Percentiles rank a stretch among this genome's conserved stretches.
Evolutionary conservation across 2,329 filamentous ascomycete species (phyloP).

Genomic region (Coniochaeta sp.): DNA sequence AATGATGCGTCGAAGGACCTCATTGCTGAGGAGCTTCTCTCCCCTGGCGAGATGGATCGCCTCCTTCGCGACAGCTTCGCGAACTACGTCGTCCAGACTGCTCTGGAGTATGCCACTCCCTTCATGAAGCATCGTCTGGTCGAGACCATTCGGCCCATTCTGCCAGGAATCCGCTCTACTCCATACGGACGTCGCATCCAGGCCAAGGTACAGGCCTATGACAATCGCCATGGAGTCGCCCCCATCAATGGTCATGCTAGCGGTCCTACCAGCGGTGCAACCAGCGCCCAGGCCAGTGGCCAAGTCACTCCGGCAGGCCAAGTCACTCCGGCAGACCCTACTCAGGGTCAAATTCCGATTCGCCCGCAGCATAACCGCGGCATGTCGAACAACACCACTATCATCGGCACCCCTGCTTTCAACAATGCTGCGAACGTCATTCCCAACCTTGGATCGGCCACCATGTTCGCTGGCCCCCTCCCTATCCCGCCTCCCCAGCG

Average conservation of each 20-base stretch:
- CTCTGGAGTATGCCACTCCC: slow-evolving; percentile 74
- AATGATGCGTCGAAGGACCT: slow-evolving; percentile 66
- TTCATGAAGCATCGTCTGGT: slow-evolving; percentile 69
- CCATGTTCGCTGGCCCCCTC: slow-evolving; percentile 10
- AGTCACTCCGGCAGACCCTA: slow-evolving; percentile 43
- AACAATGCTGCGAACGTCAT: slow-evolving; percentile 23
- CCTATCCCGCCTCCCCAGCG: slow-evolving; percentile 14
- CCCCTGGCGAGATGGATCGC: slow-evolving; percentile 71
- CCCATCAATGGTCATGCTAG: slow-evolving; percentile 38
- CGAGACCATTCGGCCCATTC: slow-evolving; percentile 76
- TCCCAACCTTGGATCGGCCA: slow-evolving; percentile 17
- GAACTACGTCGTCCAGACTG: slow-evolving; percentile 98
- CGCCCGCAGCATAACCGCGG: slow-evolving; percentile 35
- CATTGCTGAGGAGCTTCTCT: slow-evolving; percentile 77
- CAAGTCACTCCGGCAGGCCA: slow-evolving; percentile 47
- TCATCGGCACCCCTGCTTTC: slow-evolving; percentile 24
- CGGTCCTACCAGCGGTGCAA: slow-evolving; percentile 13
- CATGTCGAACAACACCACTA: slow-evolving; percentile 30
- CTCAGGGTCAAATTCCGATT: slow-evolving; percentile 46
- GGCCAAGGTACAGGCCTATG: slow-evolving; percentile 69
- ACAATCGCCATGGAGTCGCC: slow-evolving; percentile 34
- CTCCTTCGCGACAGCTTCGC: slow-evolving; percentile 88
- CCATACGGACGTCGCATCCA: slow-evolving; percentile 92
- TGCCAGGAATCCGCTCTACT: slow-evolving; percentile 79
- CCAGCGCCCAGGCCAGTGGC: slow-evolving; percentile 26